A percentile compares a stretch with the other conserved stretches of the same genome.
Evolutionary conservation across 768 basidiomycete genomes (phyloP).

Genomic region (Holtermanniella nyarrowii): DNA sequence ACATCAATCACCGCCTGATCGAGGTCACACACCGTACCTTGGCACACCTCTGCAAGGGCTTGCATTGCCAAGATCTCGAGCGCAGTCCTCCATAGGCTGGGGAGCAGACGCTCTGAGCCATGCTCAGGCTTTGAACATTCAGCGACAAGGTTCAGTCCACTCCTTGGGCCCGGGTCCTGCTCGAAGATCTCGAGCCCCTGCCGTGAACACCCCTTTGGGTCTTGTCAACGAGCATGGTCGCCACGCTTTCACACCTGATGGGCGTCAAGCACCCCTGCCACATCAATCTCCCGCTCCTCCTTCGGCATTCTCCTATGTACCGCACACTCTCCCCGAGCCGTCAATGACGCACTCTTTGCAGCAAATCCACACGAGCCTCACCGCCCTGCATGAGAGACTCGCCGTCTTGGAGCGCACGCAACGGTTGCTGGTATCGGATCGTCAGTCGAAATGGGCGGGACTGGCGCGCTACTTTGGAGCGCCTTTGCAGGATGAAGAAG

Average conservation of each 20-base stretch:
- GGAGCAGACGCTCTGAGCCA: neutral
- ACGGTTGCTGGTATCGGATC: conserved; percentile 15
- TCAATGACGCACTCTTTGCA: conserved; percentile 23
- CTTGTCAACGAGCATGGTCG: conserved; percentile 2
- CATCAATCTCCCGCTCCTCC: conserved; percentile 15
- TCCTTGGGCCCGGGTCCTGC: conserved; percentile 10
- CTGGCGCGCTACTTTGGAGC: conserved; percentile 18
- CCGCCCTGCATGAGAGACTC: conserved; percentile 33
- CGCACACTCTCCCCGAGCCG: conserved; percentile 8
- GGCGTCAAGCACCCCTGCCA: conserved; percentile 11
- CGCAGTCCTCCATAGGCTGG: conserved; percentile 6
- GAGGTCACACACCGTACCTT: neutral
- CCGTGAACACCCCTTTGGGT: neutral
- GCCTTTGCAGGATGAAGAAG: conserved; percentile 18
- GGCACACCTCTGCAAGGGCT: neutral
- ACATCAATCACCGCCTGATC: neutral
- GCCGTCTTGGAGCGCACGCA: conserved; percentile 30
- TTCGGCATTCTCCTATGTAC: conserved; percentile 17
- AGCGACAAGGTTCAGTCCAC: conserved; percentile 16
- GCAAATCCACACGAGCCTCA: conserved; percentile 34
- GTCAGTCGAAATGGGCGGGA: conserved; percentile 4
- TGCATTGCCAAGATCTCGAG: conserved; percentile 9
- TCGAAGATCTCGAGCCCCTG: neutral
- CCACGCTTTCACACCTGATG: conserved; percentile 1
- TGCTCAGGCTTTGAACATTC: conserved; percentile 4